A percentile compares a stretch with the other conserved stretches of the same genome.
Evolutionary conservation across 345 rosid genomes (phyloP).

Genomic region (Eutrema japonicum): DNA sequence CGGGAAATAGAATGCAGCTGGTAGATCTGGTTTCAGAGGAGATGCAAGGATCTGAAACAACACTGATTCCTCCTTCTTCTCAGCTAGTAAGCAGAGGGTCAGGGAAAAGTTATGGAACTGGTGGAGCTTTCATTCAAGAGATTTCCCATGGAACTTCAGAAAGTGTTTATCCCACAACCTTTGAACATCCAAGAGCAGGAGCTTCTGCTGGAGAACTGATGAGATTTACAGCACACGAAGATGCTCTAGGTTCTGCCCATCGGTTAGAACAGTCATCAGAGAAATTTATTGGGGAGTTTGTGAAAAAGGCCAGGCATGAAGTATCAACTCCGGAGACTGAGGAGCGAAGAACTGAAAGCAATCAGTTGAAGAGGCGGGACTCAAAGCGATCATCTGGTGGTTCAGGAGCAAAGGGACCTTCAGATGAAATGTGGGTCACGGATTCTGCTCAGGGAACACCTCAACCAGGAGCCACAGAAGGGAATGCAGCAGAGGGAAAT

Average conservation of each 20-base stretch:
- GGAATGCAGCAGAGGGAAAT: conserved; percentile 45
- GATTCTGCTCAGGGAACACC: conserved; percentile 59
- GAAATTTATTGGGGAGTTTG: conserved; percentile 66
- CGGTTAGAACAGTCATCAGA: conserved; percentile 64
- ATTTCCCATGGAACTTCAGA: conserved; percentile 49
- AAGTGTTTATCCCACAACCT: conserved; percentile 47
- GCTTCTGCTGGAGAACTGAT: conserved; percentile 45
- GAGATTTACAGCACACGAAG: conserved; percentile 47
- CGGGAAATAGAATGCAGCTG: conserved; percentile 44
- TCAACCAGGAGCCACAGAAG: conserved; percentile 51
- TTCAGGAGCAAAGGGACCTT: conserved; percentile 74
- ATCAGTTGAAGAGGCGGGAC: conserved; percentile 48
- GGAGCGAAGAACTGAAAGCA: conserved; percentile 46
- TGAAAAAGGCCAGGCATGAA: conserved; percentile 67
- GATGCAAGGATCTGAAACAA: conserved; percentile 51
- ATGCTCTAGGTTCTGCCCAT: conserved; percentile 68
- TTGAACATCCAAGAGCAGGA: conserved; percentile 42
- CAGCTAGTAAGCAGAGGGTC: conserved; percentile 56
- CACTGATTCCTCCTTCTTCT: conserved; percentile 60
- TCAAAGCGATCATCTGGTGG: conserved; percentile 52
- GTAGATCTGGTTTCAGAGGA: conserved; percentile 46
- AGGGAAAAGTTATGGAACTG: conserved; percentile 32
- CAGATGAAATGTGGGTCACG: conserved; percentile 88
- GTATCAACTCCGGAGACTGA: conserved; percentile 53
- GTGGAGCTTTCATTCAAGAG: conserved; percentile 49